These are phyloP conservation scores for Entomortierella parvispora DNA, from an alignment of 192 early-diverging fungal species.

Conservation along the genomic window DNA sequence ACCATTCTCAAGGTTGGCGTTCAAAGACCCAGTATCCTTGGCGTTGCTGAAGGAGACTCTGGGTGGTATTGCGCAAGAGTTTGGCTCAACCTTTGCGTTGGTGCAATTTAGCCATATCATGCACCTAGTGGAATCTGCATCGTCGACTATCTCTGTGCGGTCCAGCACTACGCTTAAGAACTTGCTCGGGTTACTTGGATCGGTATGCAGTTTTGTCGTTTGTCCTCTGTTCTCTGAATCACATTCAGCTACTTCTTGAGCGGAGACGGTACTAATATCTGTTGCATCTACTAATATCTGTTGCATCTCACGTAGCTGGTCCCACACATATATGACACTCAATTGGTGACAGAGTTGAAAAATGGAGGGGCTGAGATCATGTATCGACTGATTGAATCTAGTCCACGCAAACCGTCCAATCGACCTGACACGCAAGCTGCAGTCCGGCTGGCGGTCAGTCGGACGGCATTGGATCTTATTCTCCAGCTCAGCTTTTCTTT, in stretches of 20 bases:
- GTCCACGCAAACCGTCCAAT: slow-evolving; percentile 5
- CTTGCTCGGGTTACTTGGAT: slow-evolving; percentile 32
- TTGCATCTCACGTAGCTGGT: slow-evolving; percentile 30
- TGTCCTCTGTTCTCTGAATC: too few species aligned
- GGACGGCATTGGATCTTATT: slow-evolving; percentile 46
- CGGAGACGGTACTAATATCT: too few species aligned
- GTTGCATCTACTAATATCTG: not conserved
- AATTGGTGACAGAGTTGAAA: slow-evolving; percentile 46
- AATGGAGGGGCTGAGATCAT: slow-evolving; percentile 41
- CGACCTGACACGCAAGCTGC: slow-evolving; percentile 15
- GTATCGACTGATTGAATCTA: slow-evolving; percentile 37
- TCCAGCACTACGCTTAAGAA: slow-evolving; percentile 42
- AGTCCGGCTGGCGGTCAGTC: slow-evolving; percentile 37
- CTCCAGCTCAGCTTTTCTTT: slow-evolving; percentile 50
- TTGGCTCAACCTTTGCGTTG: slow-evolving; percentile 68
- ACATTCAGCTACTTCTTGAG: too few species aligned
- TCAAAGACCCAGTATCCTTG: slow-evolving; percentile 54
- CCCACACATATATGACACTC: slow-evolving; percentile 47
- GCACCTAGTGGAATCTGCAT: slow-evolving; percentile 52
- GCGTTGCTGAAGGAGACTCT: slow-evolving; percentile 52
- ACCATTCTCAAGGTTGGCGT: slow-evolving; percentile 61
- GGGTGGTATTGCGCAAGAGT: slow-evolving; percentile 55
- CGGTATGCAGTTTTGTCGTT: slow-evolving; percentile 30
- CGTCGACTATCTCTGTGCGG: slow-evolving; percentile 17
- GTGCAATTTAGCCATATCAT: slow-evolving; percentile 66